phyloP scores from a whole-genome alignment of 2,329 filamentous ascomycete species.

The Mariannaea elegans region DNA sequence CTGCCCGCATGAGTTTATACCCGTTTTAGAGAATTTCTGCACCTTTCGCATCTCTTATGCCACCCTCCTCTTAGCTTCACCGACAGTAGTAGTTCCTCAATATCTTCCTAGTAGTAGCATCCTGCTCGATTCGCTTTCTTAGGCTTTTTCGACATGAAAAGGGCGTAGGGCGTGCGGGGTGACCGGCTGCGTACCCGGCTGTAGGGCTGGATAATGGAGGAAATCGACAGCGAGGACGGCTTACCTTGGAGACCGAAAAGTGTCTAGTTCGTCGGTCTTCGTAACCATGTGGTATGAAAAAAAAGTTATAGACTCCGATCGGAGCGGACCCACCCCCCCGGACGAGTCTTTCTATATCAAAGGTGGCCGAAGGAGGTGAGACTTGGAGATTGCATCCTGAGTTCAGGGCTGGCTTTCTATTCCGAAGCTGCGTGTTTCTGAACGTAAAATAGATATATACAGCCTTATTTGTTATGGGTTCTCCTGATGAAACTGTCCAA shows the following conservation, averaged over 20 bases:
- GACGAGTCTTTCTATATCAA: constrained; percentile 8
- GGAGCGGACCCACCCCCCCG: constrained; percentile 18
- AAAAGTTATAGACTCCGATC: constrained; percentile 14
- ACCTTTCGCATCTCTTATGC: constrained; percentile 2
- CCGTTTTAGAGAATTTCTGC: constrained; percentile 1
- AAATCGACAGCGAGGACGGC: not conserved
- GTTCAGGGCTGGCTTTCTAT: not conserved
- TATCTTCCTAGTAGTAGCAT: not conserved
- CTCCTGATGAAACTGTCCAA: not conserved
- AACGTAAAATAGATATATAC: not conserved
- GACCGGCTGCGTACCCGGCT: not conserved
- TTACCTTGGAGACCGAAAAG: not conserved
- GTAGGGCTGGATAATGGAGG: not conserved
- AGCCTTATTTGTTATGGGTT: not conserved
- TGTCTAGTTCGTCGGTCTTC: constrained; percentile 4
- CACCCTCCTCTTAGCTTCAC: not conserved
- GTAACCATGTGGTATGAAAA: constrained; percentile 10
- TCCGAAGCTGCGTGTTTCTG: not conserved
- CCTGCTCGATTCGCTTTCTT: not conserved
- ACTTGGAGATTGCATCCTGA: not conserved
- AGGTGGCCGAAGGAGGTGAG: not conserved
- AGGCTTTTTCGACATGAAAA: not conserved
- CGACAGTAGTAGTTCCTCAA: not conserved
- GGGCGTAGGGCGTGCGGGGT: constrained; percentile 17
- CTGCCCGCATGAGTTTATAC: constrained; percentile 8